Evolutionary conservation across 495 filamentous ascomycete species (phyloP).

Genomic region (Penicillium salamii): DNA sequence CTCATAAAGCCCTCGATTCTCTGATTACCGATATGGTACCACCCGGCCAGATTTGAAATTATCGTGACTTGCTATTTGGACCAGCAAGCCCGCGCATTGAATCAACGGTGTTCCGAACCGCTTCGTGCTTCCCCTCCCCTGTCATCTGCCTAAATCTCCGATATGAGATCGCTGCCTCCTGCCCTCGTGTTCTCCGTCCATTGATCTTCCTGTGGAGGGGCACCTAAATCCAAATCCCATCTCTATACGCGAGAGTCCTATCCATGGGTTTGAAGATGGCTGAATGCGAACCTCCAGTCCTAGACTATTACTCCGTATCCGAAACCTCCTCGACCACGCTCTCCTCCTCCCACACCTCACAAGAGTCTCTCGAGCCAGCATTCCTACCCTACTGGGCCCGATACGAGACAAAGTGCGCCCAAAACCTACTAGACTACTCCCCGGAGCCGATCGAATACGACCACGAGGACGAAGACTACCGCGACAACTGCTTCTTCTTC

Average conservation of each 20-base stretch:
- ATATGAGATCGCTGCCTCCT: slow-evolving; percentile 16
- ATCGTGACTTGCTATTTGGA: slow-evolving; percentile 22
- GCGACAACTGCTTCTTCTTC: slow-evolving; percentile 48
- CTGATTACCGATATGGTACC: no score
- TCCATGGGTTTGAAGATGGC: slow-evolving; percentile 30
- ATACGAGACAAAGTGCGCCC: slow-evolving; percentile 36
- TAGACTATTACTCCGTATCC: slow-evolving; percentile 12
- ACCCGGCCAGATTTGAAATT: slow-evolving; percentile 18
- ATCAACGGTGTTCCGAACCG: slow-evolving; percentile 5
- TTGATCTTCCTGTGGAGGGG: slow-evolving; percentile 1
- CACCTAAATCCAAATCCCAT: neutral
- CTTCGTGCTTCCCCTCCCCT: slow-evolving; percentile 2
- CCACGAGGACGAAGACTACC: slow-evolving; percentile 45
- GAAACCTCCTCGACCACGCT: slow-evolving; percentile 9
- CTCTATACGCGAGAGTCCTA: neutral
- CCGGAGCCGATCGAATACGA: slow-evolving; percentile 49
- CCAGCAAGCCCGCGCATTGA: slow-evolving; percentile 8
- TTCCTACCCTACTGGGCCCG: slow-evolving; percentile 45
- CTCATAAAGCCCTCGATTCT: slow-evolving; percentile 8
- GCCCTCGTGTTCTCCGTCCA: slow-evolving; percentile 6
- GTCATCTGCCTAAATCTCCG: slow-evolving; percentile 3
- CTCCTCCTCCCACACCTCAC: slow-evolving; percentile 2
- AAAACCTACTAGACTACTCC: slow-evolving; percentile 39
- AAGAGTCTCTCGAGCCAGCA: slow-evolving; percentile 13
- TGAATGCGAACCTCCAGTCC: slow-evolving; percentile 28